phyloP scores from a whole-genome alignment of 805 yeast species.

The Clavispora carvajalis region DNA sequence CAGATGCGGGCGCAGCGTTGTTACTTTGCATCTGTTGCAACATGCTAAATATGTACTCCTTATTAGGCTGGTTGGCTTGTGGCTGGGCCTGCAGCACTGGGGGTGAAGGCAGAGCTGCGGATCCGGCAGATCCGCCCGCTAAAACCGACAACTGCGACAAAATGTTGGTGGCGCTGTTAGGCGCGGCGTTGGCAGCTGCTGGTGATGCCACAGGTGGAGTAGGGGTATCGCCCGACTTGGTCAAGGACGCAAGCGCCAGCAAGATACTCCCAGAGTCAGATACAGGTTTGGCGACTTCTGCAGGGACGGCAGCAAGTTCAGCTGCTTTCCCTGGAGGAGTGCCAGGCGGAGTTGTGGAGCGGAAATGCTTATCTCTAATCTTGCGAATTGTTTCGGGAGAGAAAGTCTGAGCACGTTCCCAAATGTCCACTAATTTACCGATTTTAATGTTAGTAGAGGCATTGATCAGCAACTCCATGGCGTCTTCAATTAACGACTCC shows the following conservation, averaged over 20 bases:
- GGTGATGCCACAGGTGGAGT: slow-evolving; percentile 27
- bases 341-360: slow-evolving; percentile 66
- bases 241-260: slow-evolving; percentile 65
- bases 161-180: slow-evolving; percentile 31
- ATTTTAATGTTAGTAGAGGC: slow-evolving; percentile 65
- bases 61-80: slow-evolving; percentile 18
- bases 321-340: slow-evolving; percentile 38
- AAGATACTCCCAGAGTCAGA: slow-evolving; percentile 58
- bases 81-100: slow-evolving; percentile 6
- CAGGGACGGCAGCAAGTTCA: slow-evolving; percentile 3
- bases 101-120: slow-evolving; percentile 7
- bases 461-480: slow-evolving; percentile 47
- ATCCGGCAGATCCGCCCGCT: slow-evolving; percentile 16
- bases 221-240: slow-evolving; percentile 35
- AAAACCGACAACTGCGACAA: slow-evolving; percentile 41
- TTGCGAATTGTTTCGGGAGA: slow-evolving; percentile 47
- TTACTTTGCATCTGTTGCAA: slow-evolving; percentile 45
- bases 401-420: slow-evolving; percentile 86
- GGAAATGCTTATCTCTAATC: slow-evolving; percentile 56
- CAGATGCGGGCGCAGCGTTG: slow-evolving; percentile 2
- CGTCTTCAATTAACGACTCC: slow-evolving; percentile 58
- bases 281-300: slow-evolving; percentile 16
- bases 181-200: slow-evolving; percentile 12
- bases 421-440: slow-evolving; percentile 80
- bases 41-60: slow-evolving; percentile 44